phyloP scores from a whole-genome alignment of 371 early-diverging fungal species.

The Apophysomyces trapeziformis region DNA sequence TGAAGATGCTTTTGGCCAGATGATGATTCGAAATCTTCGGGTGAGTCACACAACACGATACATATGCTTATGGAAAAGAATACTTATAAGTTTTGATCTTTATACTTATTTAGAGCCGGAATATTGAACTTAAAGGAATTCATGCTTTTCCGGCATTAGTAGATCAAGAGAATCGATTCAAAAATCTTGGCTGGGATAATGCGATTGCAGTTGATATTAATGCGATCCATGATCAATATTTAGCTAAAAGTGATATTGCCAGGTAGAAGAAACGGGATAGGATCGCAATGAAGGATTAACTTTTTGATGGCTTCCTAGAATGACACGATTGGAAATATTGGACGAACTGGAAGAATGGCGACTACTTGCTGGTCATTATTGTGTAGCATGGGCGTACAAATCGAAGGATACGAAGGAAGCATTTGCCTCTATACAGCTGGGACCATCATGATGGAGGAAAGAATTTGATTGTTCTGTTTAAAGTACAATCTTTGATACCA shows the following conservation, averaged over 20 bases:
- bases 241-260: conserved; percentile 50
- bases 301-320: conserved; percentile 41
- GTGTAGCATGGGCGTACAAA: conserved; percentile 80
- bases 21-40: conserved; percentile 89
- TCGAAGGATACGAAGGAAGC: conserved; percentile 18
- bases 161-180: conserved; percentile 69
- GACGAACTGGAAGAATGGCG: conserved; percentile 96
- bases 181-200: conserved; percentile 63
- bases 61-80: neutral
- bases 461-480: too few relatives aligned
- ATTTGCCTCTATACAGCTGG: neutral
- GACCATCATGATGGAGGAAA: neutral
- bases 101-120: conserved; percentile 42
- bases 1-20: conserved; percentile 87
- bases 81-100: neutral
- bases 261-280: conserved; percentile 43
- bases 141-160: conserved; percentile 76
- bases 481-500: too few relatives aligned
- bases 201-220: conserved; percentile 77
- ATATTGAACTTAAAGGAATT: conserved; percentile 77
- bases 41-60: conserved; percentile 22
- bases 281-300: neutral
- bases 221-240: conserved; percentile 61
- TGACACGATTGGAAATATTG: conserved; percentile 81
- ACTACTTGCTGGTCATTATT: conserved; percentile 86